Base-by-base conservation (phyloP, 2,329 filamentous ascomycete species). In the Bipolaris zeicola region DNA sequence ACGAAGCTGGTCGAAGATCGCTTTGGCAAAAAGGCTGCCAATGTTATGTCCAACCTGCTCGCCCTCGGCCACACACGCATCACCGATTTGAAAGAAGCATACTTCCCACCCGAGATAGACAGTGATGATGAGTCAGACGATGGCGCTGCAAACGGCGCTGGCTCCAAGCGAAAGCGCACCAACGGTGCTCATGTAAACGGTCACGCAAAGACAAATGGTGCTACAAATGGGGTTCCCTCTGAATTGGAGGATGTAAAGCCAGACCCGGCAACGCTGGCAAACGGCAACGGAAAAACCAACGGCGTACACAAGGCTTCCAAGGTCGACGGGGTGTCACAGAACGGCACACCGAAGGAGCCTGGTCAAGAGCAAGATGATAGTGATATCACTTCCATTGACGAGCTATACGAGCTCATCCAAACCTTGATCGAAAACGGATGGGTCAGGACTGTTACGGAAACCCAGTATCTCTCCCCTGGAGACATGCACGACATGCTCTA, bases 61-160 rank as follows among this genome's bases (percentile, higher is more conserved):
- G 82, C 88, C 52, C 82, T 93, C 16, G 94, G 94, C 1, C 90
- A 95, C 77, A 89, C 89, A 28, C 87, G 85, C 70, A 82, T 93
- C 33, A 83, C 82, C 39, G 88, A 92, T 65, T 80, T 94, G 41
- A 82, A 82, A n/a, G 84, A 87, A 36, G 85, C 87, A 16, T 90
- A 88, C 63, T 78, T 78, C 49, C 72, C 78, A n/a, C 45, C 69
- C 10, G 48, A 62, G 13, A 55, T 60, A 11, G 65, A 70, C 5
- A 72, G 71, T 47, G 68, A 70, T 56, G 68, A 71, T 31, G 70
- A 77, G 54, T 73, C 72, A 41, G 68, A 71, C 60, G 67, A 72
- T 11, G 70, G 61, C 24, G 48, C 58, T 7, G 58, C 62, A 5
- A 70, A 70, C 46, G 69, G 68, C 11, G 48, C 57, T 6, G 64